Conservation (phyloP, 306 rosid genomes). For the Vigna mungo region DNA sequence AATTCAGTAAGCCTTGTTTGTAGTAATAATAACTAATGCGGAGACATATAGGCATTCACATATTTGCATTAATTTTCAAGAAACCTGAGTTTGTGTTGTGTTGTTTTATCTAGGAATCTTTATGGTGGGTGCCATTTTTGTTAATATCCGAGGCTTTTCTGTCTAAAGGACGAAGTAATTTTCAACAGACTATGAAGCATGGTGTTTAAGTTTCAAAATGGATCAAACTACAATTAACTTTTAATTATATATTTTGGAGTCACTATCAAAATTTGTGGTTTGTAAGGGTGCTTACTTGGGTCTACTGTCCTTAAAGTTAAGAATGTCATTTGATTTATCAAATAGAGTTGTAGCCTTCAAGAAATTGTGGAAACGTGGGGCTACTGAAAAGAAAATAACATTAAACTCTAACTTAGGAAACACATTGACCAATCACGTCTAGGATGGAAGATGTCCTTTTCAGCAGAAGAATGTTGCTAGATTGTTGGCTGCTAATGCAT, state of each 20-base stretch:
- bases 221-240: background rate
- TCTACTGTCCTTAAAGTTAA: background rate
- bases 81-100: background rate
- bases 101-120: background rate
- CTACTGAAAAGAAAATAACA: slow-evolving; percentile 13
- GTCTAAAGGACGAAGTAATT: background rate
- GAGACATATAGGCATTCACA: background rate
- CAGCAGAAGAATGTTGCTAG: slow-evolving; percentile 27
- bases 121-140: background rate
- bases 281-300: background rate
- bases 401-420: background rate
- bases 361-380: slow-evolving; percentile 30
- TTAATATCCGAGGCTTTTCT: background rate
- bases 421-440: background rate
- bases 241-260: background rate
- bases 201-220: slow-evolving; percentile 12
- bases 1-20: background rate
- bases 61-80: background rate
- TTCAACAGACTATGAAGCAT: background rate
- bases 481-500: slow-evolving; percentile 38
- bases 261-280: background rate
- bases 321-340: slow-evolving; percentile 19
- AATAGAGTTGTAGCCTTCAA: slow-evolving; percentile 17
- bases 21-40: background rate
- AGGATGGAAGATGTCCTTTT: slow-evolving; percentile 4